phyloP scores from a whole-genome alignment of 1,284 basidiomycete genomes.

The Pseudozyma thailandica region DNA sequence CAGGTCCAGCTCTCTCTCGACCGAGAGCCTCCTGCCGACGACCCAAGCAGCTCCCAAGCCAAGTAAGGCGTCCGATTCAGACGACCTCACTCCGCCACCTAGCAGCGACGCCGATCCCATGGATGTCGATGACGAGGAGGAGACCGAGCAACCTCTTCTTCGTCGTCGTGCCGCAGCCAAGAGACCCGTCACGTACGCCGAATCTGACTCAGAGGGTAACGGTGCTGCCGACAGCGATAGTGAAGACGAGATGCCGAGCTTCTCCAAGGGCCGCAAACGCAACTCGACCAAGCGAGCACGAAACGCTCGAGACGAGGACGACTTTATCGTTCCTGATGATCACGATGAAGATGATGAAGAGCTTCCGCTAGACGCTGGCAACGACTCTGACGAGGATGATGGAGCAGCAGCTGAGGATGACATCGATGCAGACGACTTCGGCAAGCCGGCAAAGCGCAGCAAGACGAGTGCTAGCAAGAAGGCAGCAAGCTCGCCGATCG shows the following conservation, averaged over 20 bases:
- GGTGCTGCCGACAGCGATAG: conserved; percentile 32
- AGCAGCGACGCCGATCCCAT: conserved; percentile 37
- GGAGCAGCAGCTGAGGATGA: conserved; percentile 15
- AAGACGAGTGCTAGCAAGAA: conserved; percentile 8
- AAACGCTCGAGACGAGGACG: conserved; percentile 48
- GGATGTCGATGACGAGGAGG: conserved; percentile 46
- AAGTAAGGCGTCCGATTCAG: conserved; percentile 22
- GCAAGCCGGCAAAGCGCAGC: conserved; percentile 17
- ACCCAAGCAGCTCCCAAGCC: conserved; percentile 6
- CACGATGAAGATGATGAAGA: conserved; percentile 40
- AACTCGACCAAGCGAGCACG: conserved; percentile 31
- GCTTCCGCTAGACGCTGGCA: conserved; percentile 31
- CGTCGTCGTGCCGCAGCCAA: conserved; percentile 48
- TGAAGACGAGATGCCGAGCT: conserved; percentile 30
- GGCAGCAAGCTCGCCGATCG: neutral
- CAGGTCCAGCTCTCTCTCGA: conserved; percentile 40
- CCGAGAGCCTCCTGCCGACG: conserved; percentile 18
- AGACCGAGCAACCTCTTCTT: conserved; percentile 38
- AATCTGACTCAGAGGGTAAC: conserved; percentile 53
- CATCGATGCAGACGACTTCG: conserved; percentile 25
- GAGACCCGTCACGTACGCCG: conserved; percentile 48
- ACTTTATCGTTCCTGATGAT: conserved; percentile 57
- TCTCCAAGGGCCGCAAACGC: conserved; percentile 18
- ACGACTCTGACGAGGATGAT: conserved; percentile 25
- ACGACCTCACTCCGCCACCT: conserved; percentile 43